phyloP scores from a whole-genome alignment of 164 flowering plant genomes.

The Cinnamomum micranthum region DNA sequence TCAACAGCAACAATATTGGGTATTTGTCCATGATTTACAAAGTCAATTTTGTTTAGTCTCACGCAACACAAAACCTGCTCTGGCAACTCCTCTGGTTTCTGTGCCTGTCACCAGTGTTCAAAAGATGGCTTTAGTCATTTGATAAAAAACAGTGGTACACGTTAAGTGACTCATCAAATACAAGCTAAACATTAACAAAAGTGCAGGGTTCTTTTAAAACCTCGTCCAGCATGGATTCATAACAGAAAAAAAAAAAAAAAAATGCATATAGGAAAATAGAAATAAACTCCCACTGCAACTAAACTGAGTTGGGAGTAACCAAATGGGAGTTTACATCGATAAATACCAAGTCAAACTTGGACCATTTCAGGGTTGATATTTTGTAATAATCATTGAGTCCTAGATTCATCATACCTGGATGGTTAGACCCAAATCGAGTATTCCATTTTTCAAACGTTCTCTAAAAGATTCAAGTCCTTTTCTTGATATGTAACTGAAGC shows the following conservation, averaged over 20 bases:
- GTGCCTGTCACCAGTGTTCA: constrained; percentile 52
- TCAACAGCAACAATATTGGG: constrained; percentile 52
- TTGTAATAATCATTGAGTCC: background rate
- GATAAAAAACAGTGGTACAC: background rate
- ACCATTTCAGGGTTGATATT: background rate
- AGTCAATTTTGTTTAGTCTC: constrained; percentile 74
- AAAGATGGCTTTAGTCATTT: background rate
- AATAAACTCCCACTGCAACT: background rate
- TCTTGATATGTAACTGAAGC: constrained; percentile 92
- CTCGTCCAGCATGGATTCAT: background rate
- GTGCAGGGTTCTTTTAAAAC: background rate
- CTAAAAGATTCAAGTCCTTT: constrained; percentile 89
- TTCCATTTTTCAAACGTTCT: constrained; percentile 71
- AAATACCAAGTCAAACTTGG: background rate
- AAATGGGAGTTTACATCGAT: background rate
- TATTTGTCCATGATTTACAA: constrained; percentile 77
- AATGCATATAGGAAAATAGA: too few relatives aligned
- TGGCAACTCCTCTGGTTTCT: constrained; percentile 85
- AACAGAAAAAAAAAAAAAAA: background rate
- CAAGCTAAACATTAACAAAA: background rate
- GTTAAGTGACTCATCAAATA: background rate
- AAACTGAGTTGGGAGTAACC: background rate
- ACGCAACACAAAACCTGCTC: constrained; percentile 79
- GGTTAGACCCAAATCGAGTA: constrained; percentile 79
- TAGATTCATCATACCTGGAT: constrained; percentile 60